Percentiles rank a stretch among this genome's conserved stretches.
Conservation (phyloP, 805 yeast genomes). For the Myxozyma mucilagina region DNA sequence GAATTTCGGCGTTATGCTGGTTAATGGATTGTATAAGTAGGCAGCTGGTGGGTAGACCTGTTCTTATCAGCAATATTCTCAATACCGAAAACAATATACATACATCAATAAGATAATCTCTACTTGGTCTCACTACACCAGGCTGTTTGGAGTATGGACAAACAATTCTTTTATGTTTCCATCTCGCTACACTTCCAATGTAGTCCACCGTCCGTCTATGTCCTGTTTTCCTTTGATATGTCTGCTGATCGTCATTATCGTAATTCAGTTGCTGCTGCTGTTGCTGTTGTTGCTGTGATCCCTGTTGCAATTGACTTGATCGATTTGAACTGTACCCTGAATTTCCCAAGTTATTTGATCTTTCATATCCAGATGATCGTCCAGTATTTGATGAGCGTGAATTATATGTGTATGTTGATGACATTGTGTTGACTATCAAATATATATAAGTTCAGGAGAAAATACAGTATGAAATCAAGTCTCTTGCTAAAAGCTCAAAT, state of each 20-base stretch:
- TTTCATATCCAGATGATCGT: not conserved
- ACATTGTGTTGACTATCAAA: not conserved
- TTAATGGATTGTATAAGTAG: slow-evolving; percentile 51
- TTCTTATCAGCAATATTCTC: not conserved
- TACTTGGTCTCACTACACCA: slow-evolving; percentile 54
- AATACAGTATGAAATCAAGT: too few species aligned
- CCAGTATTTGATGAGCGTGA: not conserved
- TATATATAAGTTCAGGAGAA: too few species aligned
- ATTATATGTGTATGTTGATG: not conserved
- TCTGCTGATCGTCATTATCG: not conserved
- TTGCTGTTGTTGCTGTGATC: too few species aligned
- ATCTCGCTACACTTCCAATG: slow-evolving; percentile 70
- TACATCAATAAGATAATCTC: slow-evolving; percentile 54
- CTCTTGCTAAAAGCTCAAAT: too few species aligned
- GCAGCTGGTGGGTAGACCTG: slow-evolving; percentile 63
- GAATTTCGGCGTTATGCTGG: slow-evolving; percentile 75
- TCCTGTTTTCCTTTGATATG: slow-evolving; percentile 40
- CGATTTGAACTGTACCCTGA: not conserved
- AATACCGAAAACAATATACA: not conserved
- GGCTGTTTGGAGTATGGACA: slow-evolving; percentile 32
- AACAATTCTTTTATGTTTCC: slow-evolving; percentile 50
- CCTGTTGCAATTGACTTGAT: too few species aligned
- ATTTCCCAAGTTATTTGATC: not conserved
- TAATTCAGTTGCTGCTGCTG: not conserved
- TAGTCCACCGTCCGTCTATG: slow-evolving; percentile 75